These are phyloP conservation scores for Verbena officinalis DNA, from an alignment of 257 asterid genomes.

Conservation along the genomic window DNA sequence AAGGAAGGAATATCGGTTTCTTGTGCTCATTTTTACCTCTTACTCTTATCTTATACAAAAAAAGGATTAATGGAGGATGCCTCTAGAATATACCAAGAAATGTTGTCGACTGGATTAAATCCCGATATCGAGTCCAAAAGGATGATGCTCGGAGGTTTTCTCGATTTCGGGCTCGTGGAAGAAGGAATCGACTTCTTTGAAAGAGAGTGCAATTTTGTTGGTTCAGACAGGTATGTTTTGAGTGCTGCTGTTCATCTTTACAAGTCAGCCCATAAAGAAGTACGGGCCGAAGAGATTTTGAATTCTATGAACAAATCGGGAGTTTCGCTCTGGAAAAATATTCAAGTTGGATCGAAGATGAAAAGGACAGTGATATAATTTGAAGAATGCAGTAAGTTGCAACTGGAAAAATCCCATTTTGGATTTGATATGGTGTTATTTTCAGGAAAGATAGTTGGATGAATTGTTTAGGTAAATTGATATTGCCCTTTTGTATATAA, in stretches of 20 bases:
- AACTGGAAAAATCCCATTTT: no score
- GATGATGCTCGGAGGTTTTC: constrained; percentile 71
- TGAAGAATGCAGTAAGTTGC: no score
- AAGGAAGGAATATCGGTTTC: constrained; percentile 59
- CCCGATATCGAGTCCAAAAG: constrained; percentile 60
- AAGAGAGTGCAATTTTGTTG: constrained; percentile 43
- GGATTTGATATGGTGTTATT: no score
- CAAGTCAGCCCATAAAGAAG: constrained; percentile 47
- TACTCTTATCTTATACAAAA: constrained; percentile 56
- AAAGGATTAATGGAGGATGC: constrained; percentile 64
- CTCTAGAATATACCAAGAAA: constrained; percentile 50
- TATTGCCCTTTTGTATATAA: background rate
- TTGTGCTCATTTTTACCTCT: constrained; percentile 63
- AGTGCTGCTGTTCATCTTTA: constrained; percentile 81
- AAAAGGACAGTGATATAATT: constrained; percentile 15
- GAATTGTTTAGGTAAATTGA: no score
- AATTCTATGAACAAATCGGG: constrained; percentile 43
- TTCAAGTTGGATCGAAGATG: constrained; percentile 60
- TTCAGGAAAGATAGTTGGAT: no score
- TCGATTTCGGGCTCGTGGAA: constrained; percentile 61
- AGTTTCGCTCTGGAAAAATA: constrained; percentile 54
- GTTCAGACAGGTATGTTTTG: constrained; percentile 64
- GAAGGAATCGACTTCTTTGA: constrained; percentile 71
- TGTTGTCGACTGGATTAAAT: constrained; percentile 41
- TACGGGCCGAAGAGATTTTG: constrained; percentile 50